A percentile compares a stretch with the other conserved stretches of the same genome.
Conservation (phyloP, 495 filamentous ascomycete genomes). For the Xylaria acuta region DNA sequence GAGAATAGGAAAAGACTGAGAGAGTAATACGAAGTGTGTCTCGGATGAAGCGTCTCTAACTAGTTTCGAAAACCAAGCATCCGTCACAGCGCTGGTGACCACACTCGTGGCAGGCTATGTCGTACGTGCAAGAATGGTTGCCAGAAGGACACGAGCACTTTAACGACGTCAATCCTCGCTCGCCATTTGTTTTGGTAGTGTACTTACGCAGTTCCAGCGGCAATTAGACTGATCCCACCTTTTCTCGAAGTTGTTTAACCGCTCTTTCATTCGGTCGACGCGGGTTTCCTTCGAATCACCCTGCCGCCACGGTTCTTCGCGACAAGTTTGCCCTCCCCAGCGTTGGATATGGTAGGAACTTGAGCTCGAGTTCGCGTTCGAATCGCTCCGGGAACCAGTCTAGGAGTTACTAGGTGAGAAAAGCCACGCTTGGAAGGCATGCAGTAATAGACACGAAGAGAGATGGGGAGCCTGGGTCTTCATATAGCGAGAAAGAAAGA, state of each 20-base stretch:
- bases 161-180: background rate
- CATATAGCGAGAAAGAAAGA: background rate
- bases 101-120: background rate
- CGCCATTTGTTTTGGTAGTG: background rate
- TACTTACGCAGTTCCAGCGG: slow-evolving; percentile 17
- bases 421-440: background rate
- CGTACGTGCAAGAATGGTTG: slow-evolving; percentile 10
- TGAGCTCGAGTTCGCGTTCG: slow-evolving; percentile 4
- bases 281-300: background rate
- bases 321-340: slow-evolving; percentile 13
- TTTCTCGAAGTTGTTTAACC: slow-evolving; percentile 15
- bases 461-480: background rate
- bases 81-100: background rate
- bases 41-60: background rate
- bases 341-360: slow-evolving; percentile 17
- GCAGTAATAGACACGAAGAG: background rate
- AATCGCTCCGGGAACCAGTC: slow-evolving; percentile 17
- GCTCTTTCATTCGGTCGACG: background rate
- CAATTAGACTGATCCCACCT: slow-evolving; percentile 20
- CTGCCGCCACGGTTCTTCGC: slow-evolving; percentile 10
- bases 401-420: background rate
- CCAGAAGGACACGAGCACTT: background rate
- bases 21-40: background rate
- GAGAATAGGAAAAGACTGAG: background rate
- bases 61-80: background rate